Conservation (phyloP, 78 protist species). For the Dictyostelium capitatum region DNA sequence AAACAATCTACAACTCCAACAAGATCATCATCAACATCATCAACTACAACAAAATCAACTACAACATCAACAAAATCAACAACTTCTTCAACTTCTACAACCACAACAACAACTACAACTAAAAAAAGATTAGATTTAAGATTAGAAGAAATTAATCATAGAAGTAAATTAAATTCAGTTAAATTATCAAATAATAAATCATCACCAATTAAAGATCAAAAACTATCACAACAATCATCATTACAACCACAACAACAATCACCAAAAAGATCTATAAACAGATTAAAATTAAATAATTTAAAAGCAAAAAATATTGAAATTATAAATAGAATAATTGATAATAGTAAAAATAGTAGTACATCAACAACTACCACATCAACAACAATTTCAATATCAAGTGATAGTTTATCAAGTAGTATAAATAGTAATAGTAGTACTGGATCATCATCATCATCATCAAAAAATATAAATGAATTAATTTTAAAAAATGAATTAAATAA, state of each 20-base stretch:
- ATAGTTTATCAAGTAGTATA: background rate
- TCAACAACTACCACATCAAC: background rate
- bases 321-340: background rate
- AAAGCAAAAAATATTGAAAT: constrained; percentile 20
- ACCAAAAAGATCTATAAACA: background rate
- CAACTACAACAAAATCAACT: background rate
- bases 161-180: constrained; percentile 22
- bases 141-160: background rate
- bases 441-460: background rate
- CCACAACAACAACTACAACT: background rate
- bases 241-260: background rate
- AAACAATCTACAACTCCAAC: background rate
- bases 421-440: background rate
- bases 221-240: background rate
- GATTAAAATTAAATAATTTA: constrained; percentile 3
- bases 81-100: background rate
- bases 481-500: constrained; percentile 4
- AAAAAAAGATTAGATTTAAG: background rate
- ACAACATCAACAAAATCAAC: background rate
- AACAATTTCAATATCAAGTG: background rate
- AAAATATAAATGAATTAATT: constrained; percentile 9
- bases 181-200: background rate
- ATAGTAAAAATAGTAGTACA: constrained; percentile 1
- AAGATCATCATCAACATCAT: background rate
- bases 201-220: background rate